Percentiles rank a stretch among this genome's conserved stretches.
These are phyloP conservation scores for Pseudofabraea citricarpa DNA, from an alignment of 2,329 filamentous ascomycete species.

Conservation along the genomic window DNA sequence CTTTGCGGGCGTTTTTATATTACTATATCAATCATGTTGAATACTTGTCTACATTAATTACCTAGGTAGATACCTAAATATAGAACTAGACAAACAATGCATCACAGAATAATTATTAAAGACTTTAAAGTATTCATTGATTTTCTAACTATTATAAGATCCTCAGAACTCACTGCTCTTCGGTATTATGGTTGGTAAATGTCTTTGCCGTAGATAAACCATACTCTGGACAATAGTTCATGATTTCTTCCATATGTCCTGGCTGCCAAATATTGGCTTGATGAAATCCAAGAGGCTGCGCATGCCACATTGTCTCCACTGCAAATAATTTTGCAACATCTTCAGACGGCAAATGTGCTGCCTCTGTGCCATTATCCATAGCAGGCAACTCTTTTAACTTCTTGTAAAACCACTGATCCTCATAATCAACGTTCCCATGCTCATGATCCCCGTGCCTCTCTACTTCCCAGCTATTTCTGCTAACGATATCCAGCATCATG, in stretches of 20 bases:
- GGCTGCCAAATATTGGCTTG: slow-evolving; percentile 7
- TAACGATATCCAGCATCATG: slow-evolving; percentile 23
- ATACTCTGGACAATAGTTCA: slow-evolving; percentile 8
- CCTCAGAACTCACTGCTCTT: no score
- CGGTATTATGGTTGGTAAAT: background rate
- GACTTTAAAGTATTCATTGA: no score
- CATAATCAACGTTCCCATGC: background rate
- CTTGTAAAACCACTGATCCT: slow-evolving; percentile 8
- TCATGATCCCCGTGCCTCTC: background rate
- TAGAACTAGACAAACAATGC: no score
- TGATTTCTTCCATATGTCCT: slow-evolving; percentile 5
- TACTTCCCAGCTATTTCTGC: slow-evolving; percentile 10
- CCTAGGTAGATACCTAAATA: no score
- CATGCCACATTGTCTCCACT: slow-evolving; percentile 6
- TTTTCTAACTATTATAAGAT: no score
- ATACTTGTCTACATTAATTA: no score
- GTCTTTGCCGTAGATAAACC: background rate
- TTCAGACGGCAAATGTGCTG: slow-evolving; percentile 2
- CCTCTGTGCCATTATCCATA: background rate
- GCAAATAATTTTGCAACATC: slow-evolving; percentile 6
- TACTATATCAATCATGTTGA: no score
- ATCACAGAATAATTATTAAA: no score
- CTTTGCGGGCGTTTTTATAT: no score
- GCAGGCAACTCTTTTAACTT: background rate
- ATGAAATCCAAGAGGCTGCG: slow-evolving; percentile 6